Evolutionary conservation across 2,329 filamentous ascomycete genomes (phyloP), one percentile per base, ranked within the genome.

Genomic region (Fusarium sterilihyphosum): DNA sequence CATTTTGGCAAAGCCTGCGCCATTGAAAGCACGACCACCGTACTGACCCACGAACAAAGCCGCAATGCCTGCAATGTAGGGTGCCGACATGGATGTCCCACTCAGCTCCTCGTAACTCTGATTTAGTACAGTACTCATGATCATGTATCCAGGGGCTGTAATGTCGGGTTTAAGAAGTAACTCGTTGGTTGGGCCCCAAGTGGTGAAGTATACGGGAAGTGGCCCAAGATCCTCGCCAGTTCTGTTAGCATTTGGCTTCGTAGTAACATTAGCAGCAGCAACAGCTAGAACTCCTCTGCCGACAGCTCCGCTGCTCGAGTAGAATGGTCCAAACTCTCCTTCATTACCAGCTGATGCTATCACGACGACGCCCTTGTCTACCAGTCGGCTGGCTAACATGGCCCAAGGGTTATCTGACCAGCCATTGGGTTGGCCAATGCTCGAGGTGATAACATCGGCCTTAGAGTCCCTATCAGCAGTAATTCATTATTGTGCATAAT

Each of bases 51-150:
- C 82, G 69, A 84, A 87, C 33, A 88, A 77, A 12, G 85, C 86
- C 8, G 85, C 85, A n/a, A 87, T 80, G 20, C 87, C 88, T 43
- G 88, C 86, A 31, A 88, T 82, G 65, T 88, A 88, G 1, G 88
- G 88, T 10, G 85, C 85, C 2, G 88, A 85, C 88, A 90, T 90
- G 2, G 87, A 89, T 1, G 89, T 90, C 50, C 88, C 88, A 50
- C 84, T 86, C 61, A 87, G 80, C 12, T 86, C 80, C 20, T 83
- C 83, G 70, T 88, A 90, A 16, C 67, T 73, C 31, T 81, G 80
- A 31, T 84, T 79, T 4, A 84, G 82, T 50, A 84, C 85, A 5
- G 87, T 89, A 49, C 86, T 88, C 61, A 87, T 81, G 53, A 90
- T 88, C 37, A 84, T 80, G 57, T 83, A 84, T 18, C 88, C 87